Conservation (phyloP, 2,329 filamentous ascomycete genomes). For the Knufia petricola region DNA sequence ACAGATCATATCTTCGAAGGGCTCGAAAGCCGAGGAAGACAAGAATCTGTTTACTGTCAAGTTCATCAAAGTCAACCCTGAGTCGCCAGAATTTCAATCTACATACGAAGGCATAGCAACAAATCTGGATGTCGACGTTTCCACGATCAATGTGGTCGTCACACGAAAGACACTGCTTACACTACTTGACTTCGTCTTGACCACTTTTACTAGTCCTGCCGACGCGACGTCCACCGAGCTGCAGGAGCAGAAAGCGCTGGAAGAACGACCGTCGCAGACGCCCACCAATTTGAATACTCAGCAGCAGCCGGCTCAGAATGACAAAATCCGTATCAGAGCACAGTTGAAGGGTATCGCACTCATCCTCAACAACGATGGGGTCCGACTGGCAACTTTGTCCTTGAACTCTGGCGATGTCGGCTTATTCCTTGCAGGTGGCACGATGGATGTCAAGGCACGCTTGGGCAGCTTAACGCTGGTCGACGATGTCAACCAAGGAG, state of each 20-base stretch:
- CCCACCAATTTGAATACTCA: slow-evolving; percentile 6
- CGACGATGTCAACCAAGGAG: slow-evolving; percentile 88
- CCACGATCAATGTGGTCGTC: slow-evolving; percentile 91
- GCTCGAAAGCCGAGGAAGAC: slow-evolving; percentile 56
- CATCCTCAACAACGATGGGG: slow-evolving; percentile 95
- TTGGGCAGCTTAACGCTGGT: slow-evolving; percentile 81
- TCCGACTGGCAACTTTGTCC: slow-evolving; percentile 82
- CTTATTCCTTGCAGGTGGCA: slow-evolving; percentile 74
- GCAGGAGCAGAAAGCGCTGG: slow-evolving; percentile 32
- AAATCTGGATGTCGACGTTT: slow-evolving; percentile 81
- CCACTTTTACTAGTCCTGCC: slow-evolving; percentile 69
- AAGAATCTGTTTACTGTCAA: slow-evolving; percentile 80
- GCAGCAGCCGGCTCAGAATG: slow-evolving; percentile 35
- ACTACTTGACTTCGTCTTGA: slow-evolving; percentile 82
- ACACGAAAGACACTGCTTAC: slow-evolving; percentile 88
- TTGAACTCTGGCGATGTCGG: slow-evolving; percentile 87
- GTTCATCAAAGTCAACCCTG: slow-evolving; percentile 77
- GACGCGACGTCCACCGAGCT: slow-evolving; percentile 22
- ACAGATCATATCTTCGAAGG: slow-evolving; percentile 91
- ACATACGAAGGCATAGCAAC: slow-evolving; percentile 89
- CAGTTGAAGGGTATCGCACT: slow-evolving; percentile 87
- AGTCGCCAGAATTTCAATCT: slow-evolving; percentile 86
- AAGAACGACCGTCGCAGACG: slow-evolving; percentile 27
- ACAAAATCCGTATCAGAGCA: slow-evolving; percentile 87
- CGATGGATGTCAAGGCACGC: slow-evolving; percentile 77